Conservation (phyloP, 2,329 filamentous ascomycete species). For the Alternaria arborescens region DNA sequence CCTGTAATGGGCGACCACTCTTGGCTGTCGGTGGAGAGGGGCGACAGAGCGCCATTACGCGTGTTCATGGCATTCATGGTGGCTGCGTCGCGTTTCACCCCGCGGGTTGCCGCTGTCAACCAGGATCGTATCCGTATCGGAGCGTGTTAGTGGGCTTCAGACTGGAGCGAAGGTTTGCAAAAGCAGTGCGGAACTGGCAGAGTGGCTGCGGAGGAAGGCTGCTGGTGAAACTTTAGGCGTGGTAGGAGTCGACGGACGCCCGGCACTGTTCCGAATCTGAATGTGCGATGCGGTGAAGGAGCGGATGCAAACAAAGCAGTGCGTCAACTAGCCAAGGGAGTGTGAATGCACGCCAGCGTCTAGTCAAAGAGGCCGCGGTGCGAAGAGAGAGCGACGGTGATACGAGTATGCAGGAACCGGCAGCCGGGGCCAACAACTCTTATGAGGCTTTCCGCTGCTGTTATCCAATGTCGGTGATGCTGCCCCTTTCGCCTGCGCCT, state of each 20-base stretch:
- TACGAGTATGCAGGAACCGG: slow-evolving; percentile 4
- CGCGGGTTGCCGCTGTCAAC: slow-evolving; percentile 32
- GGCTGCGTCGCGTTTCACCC: slow-evolving; percentile 33
- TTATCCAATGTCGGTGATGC: slow-evolving; percentile 37
- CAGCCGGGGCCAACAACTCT: slow-evolving; percentile 22
- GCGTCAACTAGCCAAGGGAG: slow-evolving; percentile 18
- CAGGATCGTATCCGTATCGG: slow-evolving; percentile 26
- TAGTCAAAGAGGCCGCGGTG: slow-evolving; percentile 33
- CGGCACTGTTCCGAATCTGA: slow-evolving; percentile 9
- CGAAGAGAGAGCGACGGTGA: slow-evolving; percentile 16
- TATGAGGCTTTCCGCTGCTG: slow-evolving; percentile 20
- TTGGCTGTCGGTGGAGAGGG: slow-evolving; percentile 51
- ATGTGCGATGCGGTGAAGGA: slow-evolving; percentile 20
- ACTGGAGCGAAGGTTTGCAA: slow-evolving; percentile 10
- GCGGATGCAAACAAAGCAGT: slow-evolving; percentile 27
- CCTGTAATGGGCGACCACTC: slow-evolving; percentile 53
- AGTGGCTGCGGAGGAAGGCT: slow-evolving; percentile 13
- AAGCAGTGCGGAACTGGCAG: slow-evolving; percentile 5
- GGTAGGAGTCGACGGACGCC: slow-evolving; percentile 20
- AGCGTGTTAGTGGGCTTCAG: slow-evolving; percentile 11
- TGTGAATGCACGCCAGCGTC: slow-evolving; percentile 31
- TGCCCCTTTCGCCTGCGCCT: slow-evolving; percentile 36
- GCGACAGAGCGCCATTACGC: slow-evolving; percentile 52
- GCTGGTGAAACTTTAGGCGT: slow-evolving; percentile 29
- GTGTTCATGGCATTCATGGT: slow-evolving; percentile 43